Evolutionary conservation across 257 asterid genomes (phyloP).

Genomic region (Nicotiana paniculata): DNA sequence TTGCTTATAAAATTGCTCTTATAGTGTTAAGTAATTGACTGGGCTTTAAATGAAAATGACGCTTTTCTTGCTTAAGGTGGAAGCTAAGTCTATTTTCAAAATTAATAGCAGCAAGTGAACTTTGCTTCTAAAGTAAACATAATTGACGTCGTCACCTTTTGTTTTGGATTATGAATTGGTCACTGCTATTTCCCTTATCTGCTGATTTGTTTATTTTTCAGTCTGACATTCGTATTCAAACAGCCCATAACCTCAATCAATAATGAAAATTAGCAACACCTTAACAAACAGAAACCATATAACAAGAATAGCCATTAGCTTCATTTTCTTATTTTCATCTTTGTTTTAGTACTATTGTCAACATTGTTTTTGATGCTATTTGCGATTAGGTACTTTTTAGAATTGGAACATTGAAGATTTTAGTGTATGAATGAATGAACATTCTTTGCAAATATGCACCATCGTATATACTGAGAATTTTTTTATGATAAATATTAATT

Average conservation of each 20-base stretch:
- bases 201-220: neutral
- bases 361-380: too few species aligned
- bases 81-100: conserved; percentile 6
- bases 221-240: neutral
- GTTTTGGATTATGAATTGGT: neutral
- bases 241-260: neutral
- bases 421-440: too few species aligned
- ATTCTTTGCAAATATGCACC: too few species aligned
- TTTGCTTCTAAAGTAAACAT: neutral
- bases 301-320: too few species aligned
- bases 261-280: too few species aligned
- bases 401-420: too few species aligned
- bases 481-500: too few species aligned
- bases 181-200: neutral
- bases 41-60: neutral
- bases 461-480: too few species aligned
- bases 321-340: too few species aligned
- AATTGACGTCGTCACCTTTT: neutral
- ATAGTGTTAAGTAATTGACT: neutral
- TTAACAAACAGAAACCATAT: too few species aligned
- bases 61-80: conserved; percentile 14
- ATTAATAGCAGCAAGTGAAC: neutral
- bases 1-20: neutral
- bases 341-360: too few species aligned
- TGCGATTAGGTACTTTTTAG: too few species aligned